Evolutionary conservation across 352 stramenopile genomes (phyloP), one percentile per base, ranked within the genome.

Genomic region (Pythium brassicae): DNA sequence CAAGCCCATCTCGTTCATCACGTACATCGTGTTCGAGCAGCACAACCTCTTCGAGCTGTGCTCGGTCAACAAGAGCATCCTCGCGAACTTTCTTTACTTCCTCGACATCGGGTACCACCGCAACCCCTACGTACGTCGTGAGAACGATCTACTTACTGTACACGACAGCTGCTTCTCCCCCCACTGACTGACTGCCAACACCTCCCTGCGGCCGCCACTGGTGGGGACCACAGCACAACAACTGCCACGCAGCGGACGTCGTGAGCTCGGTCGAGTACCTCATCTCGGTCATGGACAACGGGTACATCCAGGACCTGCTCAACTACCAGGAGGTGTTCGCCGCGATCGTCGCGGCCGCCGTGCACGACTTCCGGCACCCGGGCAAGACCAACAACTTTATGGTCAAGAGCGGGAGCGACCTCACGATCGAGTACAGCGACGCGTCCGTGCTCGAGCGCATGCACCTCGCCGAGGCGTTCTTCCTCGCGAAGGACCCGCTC

Each of bases 321-420:
- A 93, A 81, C 8, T 85, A 84, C 47, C 80, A 89, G 55, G 83
- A 93, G 53, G 81, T 93, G 25, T 89, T 91, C 53, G 83, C 83
- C 1, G 78, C 78, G 20, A 84, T 92, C 12, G 67, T 95, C 29
- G 84, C 82, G 10, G 87, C 86, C 0, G 85, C 87, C 1, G 86
- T 94, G 44, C 87, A 95, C 52, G 85, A 94, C 37, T 93, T 95
- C 53, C 69, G 79, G 0, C 87, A 95, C 32, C 82, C 83, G 0
- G 86, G 83, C 20, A 92, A 92, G 44, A 92, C 81, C 48, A 93
- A 96, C 65, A 90, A 89, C 57, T 94, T 92, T 29, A 82, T 92
- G 66, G 71, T 92, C 56, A 90, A 91, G 56, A 79, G 71, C 44
- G 72, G 67, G 8, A 86, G 75, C 53, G 80, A 87, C 45, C 69